A percentile compares a stretch with the other conserved stretches of the same genome.
Conservation (phyloP, 2,329 filamentous ascomycete genomes). For the Fusarium proliferatum region DNA sequence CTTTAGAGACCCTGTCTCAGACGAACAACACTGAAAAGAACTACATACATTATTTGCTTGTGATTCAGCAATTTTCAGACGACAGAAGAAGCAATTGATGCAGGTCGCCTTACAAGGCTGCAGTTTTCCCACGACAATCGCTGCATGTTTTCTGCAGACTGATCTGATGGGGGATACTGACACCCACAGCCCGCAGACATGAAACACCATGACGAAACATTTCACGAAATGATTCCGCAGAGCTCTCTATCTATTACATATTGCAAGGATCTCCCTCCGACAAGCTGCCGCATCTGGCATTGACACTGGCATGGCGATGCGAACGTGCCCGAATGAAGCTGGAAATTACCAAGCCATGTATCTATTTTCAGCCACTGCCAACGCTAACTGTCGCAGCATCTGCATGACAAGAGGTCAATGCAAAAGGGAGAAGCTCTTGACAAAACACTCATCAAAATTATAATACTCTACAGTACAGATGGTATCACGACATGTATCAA, state of each 20-base stretch:
- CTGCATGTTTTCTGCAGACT: not conserved
- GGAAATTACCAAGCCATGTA: conserved; percentile 19
- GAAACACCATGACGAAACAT: conserved; percentile 45
- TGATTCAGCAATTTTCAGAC: not conserved
- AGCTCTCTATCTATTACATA: conserved; percentile 17
- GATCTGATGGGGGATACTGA: conserved; percentile 1
- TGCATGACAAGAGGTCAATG: conserved; percentile 4
- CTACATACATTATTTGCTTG: not conserved
- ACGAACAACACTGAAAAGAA: not conserved
- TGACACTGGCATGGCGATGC: conserved; percentile 5
- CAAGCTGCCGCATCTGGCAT: conserved; percentile 19
- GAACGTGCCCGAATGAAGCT: conserved; percentile 16
- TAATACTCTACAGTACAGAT: not conserved
- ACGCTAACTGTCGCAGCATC: conserved; percentile 4
- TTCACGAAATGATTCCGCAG: conserved; percentile 33
- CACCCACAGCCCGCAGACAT: conserved; percentile 28
- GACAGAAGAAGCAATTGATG: not conserved
- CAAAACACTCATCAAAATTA: not conserved
- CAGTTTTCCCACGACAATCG: not conserved
- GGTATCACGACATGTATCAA: not conserved
- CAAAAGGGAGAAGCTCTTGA: not conserved
- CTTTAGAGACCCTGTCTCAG: not conserved
- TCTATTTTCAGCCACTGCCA: conserved; percentile 16
- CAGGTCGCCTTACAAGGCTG: conserved; percentile 18
- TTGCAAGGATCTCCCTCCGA: conserved; percentile 20